Evolutionary conservation across 2,329 filamentous ascomycete genomes (phyloP).

Genomic region (Aspergillus latus): DNA sequence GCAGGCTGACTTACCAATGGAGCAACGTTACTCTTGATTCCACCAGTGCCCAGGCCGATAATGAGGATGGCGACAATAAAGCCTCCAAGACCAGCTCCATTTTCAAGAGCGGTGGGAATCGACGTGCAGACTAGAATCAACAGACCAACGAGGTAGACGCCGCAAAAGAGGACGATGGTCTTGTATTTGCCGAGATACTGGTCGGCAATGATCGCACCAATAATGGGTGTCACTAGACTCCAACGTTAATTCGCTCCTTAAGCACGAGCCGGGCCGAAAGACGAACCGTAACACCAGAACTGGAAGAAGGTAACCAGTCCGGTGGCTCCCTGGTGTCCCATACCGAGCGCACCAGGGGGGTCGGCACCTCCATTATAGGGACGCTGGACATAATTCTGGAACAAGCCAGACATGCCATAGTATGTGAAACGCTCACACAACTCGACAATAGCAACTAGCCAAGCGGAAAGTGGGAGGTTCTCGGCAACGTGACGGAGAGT

Average conservation of each 20-base stretch:
- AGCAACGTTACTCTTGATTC: slow-evolving; percentile 67
- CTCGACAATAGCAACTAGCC: slow-evolving; percentile 58
- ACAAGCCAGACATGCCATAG: slow-evolving; percentile 56
- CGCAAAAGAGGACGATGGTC: slow-evolving; percentile 57
- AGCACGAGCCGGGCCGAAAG: background rate
- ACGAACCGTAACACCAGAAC: slow-evolving; percentile 54
- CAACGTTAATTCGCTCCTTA: slow-evolving; percentile 6
- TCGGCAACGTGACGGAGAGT: slow-evolving; percentile 56
- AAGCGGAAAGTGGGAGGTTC: slow-evolving; percentile 56
- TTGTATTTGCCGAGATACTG: slow-evolving; percentile 62
- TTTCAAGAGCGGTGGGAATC: slow-evolving; percentile 51
- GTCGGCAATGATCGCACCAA: slow-evolving; percentile 61
- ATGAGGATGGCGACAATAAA: slow-evolving; percentile 59
- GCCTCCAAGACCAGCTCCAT: slow-evolving; percentile 54
- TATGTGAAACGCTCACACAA: slow-evolving; percentile 60
- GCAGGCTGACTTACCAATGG: slow-evolving; percentile 38
- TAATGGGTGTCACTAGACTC: slow-evolving; percentile 52
- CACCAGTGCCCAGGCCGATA: slow-evolving; percentile 66
- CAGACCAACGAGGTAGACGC: slow-evolving; percentile 60
- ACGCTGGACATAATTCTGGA: slow-evolving; percentile 57
- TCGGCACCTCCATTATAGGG: slow-evolving; percentile 41
- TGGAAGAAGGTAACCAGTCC: slow-evolving; percentile 55
- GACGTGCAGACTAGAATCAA: slow-evolving; percentile 57
- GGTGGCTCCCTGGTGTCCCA: slow-evolving; percentile 49
- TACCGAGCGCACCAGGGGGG: slow-evolving; percentile 40